phyloP scores from a whole-genome alignment of 2,329 filamentous ascomycete species.

The Rhinocladiella mackenziei region DNA sequence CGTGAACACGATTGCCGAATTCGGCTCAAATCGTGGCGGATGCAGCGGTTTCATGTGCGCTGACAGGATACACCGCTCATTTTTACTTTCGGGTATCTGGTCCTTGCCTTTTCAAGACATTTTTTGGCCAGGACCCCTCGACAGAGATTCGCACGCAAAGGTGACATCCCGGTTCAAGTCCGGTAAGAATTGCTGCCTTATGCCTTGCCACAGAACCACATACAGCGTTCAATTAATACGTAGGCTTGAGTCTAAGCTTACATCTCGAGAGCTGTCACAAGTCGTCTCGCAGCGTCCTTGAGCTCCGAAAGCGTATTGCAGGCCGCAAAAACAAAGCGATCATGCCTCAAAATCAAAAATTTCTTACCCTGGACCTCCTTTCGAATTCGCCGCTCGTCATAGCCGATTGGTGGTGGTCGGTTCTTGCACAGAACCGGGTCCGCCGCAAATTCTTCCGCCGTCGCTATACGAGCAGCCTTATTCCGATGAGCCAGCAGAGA shows the following conservation, averaged over 20 bases:
- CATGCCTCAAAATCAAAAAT: slow-evolving; percentile 35
- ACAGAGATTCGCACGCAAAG: no score
- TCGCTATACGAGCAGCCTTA: slow-evolving; percentile 30
- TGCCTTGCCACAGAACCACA: neutral
- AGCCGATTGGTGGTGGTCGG: slow-evolving; percentile 33
- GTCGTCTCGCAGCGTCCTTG: slow-evolving; percentile 7
- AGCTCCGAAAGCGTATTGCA: slow-evolving; percentile 16
- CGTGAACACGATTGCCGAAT: no score
- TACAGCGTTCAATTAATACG: neutral
- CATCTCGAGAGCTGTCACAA: slow-evolving; percentile 4
- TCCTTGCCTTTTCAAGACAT: no score
- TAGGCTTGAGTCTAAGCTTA: neutral
- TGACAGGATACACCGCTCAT: no score
- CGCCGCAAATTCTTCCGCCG: slow-evolving; percentile 31
- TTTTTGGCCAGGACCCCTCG: no score
- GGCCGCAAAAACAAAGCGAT: slow-evolving; percentile 37
- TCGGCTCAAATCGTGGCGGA: no score
- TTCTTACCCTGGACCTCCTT: slow-evolving; percentile 26
- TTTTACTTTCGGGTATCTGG: no score
- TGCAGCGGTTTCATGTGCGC: no score
- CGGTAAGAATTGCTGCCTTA: no score
- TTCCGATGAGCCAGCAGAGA: no score
- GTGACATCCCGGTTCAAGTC: no score
- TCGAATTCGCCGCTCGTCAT: slow-evolving; percentile 31
- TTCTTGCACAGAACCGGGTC: slow-evolving; percentile 30